A percentile compares a stretch with the other conserved stretches of the same genome.
These are phyloP conservation scores for Ophiocordyceps camponoti-rufipedis DNA, from an alignment of 2,329 filamentous ascomycete species.

Conservation along the genomic window DNA sequence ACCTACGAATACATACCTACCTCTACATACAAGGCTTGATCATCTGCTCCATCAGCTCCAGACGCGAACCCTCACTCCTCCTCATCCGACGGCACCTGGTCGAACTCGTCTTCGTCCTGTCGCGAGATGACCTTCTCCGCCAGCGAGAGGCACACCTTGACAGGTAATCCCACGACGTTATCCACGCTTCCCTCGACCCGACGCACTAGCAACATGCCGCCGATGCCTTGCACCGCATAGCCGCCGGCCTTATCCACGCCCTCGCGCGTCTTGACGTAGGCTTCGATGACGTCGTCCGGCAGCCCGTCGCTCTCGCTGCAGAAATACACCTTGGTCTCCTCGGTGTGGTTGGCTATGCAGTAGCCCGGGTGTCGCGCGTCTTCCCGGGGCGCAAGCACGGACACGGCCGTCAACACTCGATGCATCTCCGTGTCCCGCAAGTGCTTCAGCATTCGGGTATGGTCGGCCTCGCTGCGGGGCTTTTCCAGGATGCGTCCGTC, in stretches of 20 bases:
- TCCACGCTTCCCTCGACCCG: constrained; percentile 79
- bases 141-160: constrained; percentile 58
- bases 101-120: constrained; percentile 45
- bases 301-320: constrained; percentile 40
- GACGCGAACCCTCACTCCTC: constrained; percentile 4
- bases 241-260: constrained; percentile 93
- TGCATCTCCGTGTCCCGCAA: constrained; percentile 63
- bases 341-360: constrained; percentile 59
- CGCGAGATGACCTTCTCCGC: constrained; percentile 77
- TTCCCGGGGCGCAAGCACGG: constrained; percentile 63
- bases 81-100: constrained; percentile 25
- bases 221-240: constrained; percentile 83
- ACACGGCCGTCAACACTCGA: constrained; percentile 73
- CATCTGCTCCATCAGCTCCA: no score
- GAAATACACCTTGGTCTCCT: constrained; percentile 87
- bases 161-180: constrained; percentile 82
- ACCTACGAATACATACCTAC: no score
- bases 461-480: constrained; percentile 62
- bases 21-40: not conserved
- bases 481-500: constrained; percentile 77
- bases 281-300: constrained; percentile 64
- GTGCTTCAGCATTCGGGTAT: constrained; percentile 66
- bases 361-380: constrained; percentile 77
- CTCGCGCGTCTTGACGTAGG: constrained; percentile 68
- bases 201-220: constrained; percentile 72